Evolutionary conservation across 1,139 yeast species (phyloP).

Genomic region (Geotrichum aggregatum): DNA sequence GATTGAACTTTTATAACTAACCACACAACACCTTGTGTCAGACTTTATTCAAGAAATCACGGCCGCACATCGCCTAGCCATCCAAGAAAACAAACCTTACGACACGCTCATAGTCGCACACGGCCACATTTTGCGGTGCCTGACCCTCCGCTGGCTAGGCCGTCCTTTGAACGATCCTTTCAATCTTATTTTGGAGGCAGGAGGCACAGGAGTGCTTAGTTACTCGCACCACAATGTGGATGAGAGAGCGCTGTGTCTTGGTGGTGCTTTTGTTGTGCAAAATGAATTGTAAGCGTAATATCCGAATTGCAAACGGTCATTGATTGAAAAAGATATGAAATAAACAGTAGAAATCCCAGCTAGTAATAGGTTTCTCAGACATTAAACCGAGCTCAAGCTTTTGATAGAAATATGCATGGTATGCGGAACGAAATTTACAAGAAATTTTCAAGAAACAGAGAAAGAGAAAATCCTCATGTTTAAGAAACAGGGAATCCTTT

Average conservation of each 20-base stretch:
- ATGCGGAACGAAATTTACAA: no score
- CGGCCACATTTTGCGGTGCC: constrained; percentile 86
- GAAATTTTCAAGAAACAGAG: no score
- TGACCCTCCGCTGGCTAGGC: constrained; percentile 80
- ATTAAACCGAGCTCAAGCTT: no score
- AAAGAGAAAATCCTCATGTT: no score
- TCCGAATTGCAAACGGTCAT: no score
- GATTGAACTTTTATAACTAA: not conserved
- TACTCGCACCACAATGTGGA: constrained; percentile 79
- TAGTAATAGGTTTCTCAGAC: no score
- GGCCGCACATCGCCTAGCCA: constrained; percentile 56
- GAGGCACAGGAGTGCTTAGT: constrained; percentile 88
- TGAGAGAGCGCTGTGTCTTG: constrained; percentile 80
- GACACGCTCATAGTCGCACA: constrained; percentile 85
- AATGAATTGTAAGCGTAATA: not conserved
- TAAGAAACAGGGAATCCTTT: no score
- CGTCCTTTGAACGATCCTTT: constrained; percentile 55
- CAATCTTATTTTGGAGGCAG: constrained; percentile 81
- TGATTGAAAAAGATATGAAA: no score
- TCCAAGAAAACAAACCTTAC: constrained; percentile 51
- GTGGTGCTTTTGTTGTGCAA: constrained; percentile 50
- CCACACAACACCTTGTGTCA: no score
- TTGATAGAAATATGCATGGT: no score
- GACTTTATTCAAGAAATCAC: constrained; percentile 57
- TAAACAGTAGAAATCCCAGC: no score